phyloP scores from a whole-genome alignment of 495 filamentous ascomycete genomes.

The Talaromyces stipitatus region DNA sequence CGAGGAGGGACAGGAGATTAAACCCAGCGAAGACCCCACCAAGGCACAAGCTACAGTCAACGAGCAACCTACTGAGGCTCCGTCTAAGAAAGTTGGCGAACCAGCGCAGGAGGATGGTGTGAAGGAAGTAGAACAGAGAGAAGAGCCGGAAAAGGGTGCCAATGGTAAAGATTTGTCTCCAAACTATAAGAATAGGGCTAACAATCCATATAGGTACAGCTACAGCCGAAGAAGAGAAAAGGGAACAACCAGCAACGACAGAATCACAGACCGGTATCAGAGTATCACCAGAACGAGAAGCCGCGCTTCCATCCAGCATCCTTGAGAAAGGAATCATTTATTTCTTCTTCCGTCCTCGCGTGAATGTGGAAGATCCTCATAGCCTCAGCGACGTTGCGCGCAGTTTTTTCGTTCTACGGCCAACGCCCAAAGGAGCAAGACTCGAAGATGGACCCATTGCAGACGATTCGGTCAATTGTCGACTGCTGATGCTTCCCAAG shows the following conservation, averaged over 20 bases:
- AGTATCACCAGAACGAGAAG: constrained; percentile 41
- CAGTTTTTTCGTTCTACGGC: constrained; percentile 76
- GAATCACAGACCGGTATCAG: constrained; percentile 11
- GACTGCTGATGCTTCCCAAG: constrained; percentile 76
- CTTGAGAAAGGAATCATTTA: constrained; percentile 92
- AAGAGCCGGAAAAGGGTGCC: constrained; percentile 30
- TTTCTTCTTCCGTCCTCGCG: constrained; percentile 80
- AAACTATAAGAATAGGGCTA: not conserved
- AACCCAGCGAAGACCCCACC: not conserved
- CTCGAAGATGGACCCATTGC: constrained; percentile 56
- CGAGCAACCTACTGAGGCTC: constrained; percentile 3
- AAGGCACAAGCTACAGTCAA: constrained; percentile 1
- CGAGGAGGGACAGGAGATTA: not conserved
- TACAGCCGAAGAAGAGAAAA: constrained; percentile 9
- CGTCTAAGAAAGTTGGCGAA: constrained; percentile 2
- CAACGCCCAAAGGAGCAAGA: constrained; percentile 60
- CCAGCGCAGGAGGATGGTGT: not conserved
- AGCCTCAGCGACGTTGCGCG: constrained; percentile 65
- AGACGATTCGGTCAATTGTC: constrained; percentile 54
- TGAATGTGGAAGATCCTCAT: constrained; percentile 66
- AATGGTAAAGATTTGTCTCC: not conserved
- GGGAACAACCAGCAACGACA: constrained; percentile 6
- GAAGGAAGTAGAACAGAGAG: constrained; percentile 11
- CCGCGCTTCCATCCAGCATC: constrained; percentile 58
- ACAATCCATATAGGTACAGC: constrained; percentile 10